phyloP scores from a whole-genome alignment of 2,329 filamentous ascomycete genomes.

The Fusarium zealandicum region DNA sequence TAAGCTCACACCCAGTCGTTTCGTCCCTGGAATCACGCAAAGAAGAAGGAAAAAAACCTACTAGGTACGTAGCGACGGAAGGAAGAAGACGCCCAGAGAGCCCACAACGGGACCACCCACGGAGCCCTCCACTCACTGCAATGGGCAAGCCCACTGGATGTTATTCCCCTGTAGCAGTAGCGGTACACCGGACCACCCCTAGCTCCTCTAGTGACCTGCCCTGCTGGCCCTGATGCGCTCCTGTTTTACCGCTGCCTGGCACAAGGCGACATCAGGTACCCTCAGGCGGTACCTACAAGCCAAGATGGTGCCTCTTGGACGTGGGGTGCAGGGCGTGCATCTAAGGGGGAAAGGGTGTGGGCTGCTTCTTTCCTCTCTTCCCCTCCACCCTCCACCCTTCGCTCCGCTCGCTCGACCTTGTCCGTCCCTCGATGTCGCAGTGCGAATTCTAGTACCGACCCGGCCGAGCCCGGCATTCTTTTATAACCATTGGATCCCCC shows the following conservation, averaged over 20 bases:
- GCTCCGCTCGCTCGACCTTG: constrained; percentile 34
- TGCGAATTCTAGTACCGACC: constrained; percentile 40
- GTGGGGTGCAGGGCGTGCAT: constrained; percentile 27
- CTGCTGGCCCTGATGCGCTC: constrained; percentile 26
- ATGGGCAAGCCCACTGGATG: constrained; percentile 18
- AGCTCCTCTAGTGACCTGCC: constrained; percentile 28
- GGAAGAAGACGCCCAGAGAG: constrained; percentile 4
- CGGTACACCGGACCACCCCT: constrained; percentile 24
- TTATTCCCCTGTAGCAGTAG: constrained; percentile 24
- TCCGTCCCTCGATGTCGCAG: constrained; percentile 31
- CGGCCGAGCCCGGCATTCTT: constrained; percentile 46
- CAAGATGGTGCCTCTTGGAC: constrained; percentile 16
- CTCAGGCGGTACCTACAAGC: constrained; percentile 30
- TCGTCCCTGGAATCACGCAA: constrained; percentile 5
- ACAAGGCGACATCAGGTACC: constrained; percentile 35
- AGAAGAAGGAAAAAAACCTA: neutral
- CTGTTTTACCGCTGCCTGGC: constrained; percentile 40
- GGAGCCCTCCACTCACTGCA: constrained; percentile 13
- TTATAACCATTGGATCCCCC: constrained; percentile 43
- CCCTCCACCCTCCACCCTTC: constrained; percentile 30
- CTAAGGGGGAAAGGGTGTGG: constrained; percentile 1
- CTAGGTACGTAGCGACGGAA: too few species aligned
- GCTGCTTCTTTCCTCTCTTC: constrained; percentile 29
- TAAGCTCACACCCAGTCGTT: constrained; percentile 13
- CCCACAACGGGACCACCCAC: constrained; percentile 29